Evolutionary conservation across 2,329 filamentous ascomycete species (phyloP), one percentile per base, ranked within the genome.

Genomic region (Cryphonectria carpinicola): DNA sequence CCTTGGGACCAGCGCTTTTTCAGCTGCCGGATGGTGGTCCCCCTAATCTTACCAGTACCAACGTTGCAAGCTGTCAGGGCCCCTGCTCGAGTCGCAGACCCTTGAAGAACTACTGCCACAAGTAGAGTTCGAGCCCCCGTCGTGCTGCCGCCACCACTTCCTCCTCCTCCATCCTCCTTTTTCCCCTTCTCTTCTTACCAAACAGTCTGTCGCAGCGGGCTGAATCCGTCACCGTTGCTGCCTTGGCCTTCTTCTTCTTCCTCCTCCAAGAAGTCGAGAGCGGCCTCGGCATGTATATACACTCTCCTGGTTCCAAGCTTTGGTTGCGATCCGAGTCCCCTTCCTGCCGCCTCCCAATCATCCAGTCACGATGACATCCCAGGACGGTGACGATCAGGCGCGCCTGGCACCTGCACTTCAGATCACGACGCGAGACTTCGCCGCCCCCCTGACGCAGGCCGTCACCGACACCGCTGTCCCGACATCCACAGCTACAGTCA

Each of bases 351-450:
- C n/a, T 64, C n/a, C 22, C 32, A 17, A 13, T 25, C 14, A 39
- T 7, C 37, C 61, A 22, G 61, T 13, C 46, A 56, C n/a, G 22
- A 68, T 68, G 66, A 35, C 32, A 35, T 56, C 43, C 5, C 41
- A 52, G 13, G 28, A 54, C 4, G 35, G 17, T 46, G 46, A 54
- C 22, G 66, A 64, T 10, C 58, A 63, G 56, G 41, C 43, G 56
- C 58, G 37, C 14, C 32, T 64, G n/a, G 61, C 11, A 32, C n/a
- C 60, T n/a, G 43, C 58, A 6, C 65, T 61, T 2, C 43, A 64
- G 35, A 61, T 64, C 56, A 66, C 62, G n/a, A 63, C 70, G 25
- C 70, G 67, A 61, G 72, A 73, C 63, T 72, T 73, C 28, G 72
- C 72, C 35, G 72, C 49, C 37, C 49, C 66, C n/a, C n/a, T 72